These are phyloP conservation scores for Suhomyces sp. DNA, from an alignment of 805 yeast genomes.

Conservation along the genomic window DNA sequence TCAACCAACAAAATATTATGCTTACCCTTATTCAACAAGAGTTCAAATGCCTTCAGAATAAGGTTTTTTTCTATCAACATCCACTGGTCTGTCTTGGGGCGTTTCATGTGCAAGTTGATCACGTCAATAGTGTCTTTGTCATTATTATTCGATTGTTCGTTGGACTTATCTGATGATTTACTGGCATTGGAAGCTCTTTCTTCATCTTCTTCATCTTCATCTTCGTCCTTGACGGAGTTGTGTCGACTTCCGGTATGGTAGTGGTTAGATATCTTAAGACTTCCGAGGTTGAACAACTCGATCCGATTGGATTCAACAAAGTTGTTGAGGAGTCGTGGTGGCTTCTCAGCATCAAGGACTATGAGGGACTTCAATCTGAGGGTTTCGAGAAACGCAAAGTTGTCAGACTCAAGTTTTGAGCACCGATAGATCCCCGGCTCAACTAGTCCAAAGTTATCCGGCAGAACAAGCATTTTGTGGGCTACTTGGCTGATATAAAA, in stretches of 20 bases:
- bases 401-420: constrained; percentile 71
- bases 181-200: constrained; percentile 7
- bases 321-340: constrained; percentile 66
- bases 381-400: constrained; percentile 76
- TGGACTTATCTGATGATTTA: constrained; percentile 7
- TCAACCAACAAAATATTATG: constrained; percentile 78
- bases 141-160: not conserved
- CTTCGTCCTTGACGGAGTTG: constrained; percentile 20
- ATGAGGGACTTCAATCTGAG: constrained; percentile 66
- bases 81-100: constrained; percentile 56
- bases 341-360: constrained; percentile 81
- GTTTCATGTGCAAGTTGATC: constrained; percentile 20
- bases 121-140: constrained; percentile 19
- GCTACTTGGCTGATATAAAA: no score
- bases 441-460: constrained; percentile 88
- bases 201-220: constrained; percentile 17
- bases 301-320: constrained; percentile 61
- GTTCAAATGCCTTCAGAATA: constrained; percentile 63
- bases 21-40: constrained; percentile 59
- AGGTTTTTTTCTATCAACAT: constrained; percentile 71
- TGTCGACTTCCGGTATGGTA: constrained; percentile 33
- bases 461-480: constrained; percentile 92
- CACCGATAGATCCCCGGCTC: constrained; percentile 85
- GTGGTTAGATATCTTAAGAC: constrained; percentile 40
- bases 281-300: constrained; percentile 49